Conservation (phyloP, 495 filamentous ascomycete genomes). For the Peziza echinospora region DNA sequence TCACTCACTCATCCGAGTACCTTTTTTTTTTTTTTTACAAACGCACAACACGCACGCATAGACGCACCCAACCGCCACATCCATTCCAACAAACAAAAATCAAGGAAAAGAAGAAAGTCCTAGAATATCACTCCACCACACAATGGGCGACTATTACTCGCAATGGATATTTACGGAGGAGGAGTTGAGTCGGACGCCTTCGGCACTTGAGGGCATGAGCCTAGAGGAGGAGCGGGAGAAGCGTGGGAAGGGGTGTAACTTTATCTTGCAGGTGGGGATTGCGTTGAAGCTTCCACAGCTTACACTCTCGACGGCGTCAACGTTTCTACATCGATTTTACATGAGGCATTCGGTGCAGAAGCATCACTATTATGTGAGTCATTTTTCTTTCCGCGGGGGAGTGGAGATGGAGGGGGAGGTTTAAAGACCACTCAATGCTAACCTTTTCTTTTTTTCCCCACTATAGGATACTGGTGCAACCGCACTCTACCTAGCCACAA, state of each 20-base stretch:
- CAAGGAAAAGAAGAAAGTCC: too few species aligned
- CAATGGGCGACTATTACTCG: too few species aligned
- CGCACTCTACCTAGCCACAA: slow-evolving; percentile 77
- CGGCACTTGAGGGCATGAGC: slow-evolving; percentile 58
- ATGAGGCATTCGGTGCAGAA: slow-evolving; percentile 41
- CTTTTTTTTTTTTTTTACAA: too few species aligned
- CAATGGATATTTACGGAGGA: slow-evolving; percentile 85
- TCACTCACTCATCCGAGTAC: too few species aligned
- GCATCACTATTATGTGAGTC: slow-evolving; percentile 18
- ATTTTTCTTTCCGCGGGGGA: not conserved
- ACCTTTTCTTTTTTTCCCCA: not conserved
- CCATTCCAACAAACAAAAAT: too few species aligned
- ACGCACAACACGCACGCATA: too few species aligned
- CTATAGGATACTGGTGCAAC: slow-evolving; percentile 59
- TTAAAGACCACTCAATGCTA: not conserved
- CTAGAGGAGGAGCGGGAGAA: slow-evolving; percentile 51
- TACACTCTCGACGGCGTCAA: slow-evolving; percentile 73
- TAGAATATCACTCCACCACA: too few species aligned
- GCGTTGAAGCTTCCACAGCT: slow-evolving; percentile 80
- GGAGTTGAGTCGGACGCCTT: slow-evolving; percentile 63
- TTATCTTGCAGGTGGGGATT: slow-evolving; percentile 84
- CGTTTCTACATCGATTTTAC: slow-evolving; percentile 86
- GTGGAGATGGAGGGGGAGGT: slow-evolving; percentile 10
- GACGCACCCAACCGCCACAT: too few species aligned
- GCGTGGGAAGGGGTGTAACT: slow-evolving; percentile 80